Percentiles rank a stretch among this genome's conserved stretches.
Evolutionary conservation across 163 green algal genomes (phyloP).

Genomic region (Chloroidium sp.): DNA sequence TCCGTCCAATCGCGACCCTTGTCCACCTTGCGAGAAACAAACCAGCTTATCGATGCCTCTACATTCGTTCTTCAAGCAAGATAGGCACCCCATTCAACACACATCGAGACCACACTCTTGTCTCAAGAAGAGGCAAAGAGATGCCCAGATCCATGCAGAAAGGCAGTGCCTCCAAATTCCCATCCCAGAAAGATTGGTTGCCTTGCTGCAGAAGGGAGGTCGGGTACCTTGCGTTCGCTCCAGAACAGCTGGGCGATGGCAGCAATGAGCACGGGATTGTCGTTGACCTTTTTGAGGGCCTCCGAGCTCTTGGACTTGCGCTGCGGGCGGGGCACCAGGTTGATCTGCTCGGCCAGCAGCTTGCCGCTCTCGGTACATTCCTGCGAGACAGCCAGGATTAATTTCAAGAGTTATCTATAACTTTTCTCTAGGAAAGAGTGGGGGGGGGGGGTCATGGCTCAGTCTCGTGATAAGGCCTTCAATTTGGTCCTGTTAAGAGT

Average conservation of each 20-base stretch:
- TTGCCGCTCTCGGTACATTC: conserved; percentile 59
- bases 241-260: conserved; percentile 89
- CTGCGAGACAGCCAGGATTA: conserved; percentile 21
- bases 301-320: conserved; percentile 76
- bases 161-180: too few species aligned
- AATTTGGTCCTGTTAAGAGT: too few species aligned
- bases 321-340: conserved; percentile 74
- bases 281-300: conserved; percentile 86
- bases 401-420: too few species aligned
- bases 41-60: too few species aligned
- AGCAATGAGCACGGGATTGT: conserved; percentile 78
- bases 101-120: neutral
- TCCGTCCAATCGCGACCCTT: conserved; percentile 80
- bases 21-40: conserved; percentile 35
- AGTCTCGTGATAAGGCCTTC: too few species aligned
- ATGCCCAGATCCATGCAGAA: neutral
- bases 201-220: too few species aligned
- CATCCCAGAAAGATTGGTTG: too few species aligned
- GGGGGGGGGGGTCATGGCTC: too few species aligned
- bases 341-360: conserved; percentile 82
- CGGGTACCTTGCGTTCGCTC: neutral
- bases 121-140: neutral
- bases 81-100: neutral
- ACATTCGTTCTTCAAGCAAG: too few species aligned
- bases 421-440: too few species aligned